Base-by-base conservation (phyloP, 176 grass and related monocot species). In the Hsuehochloa calcarea region DNA sequence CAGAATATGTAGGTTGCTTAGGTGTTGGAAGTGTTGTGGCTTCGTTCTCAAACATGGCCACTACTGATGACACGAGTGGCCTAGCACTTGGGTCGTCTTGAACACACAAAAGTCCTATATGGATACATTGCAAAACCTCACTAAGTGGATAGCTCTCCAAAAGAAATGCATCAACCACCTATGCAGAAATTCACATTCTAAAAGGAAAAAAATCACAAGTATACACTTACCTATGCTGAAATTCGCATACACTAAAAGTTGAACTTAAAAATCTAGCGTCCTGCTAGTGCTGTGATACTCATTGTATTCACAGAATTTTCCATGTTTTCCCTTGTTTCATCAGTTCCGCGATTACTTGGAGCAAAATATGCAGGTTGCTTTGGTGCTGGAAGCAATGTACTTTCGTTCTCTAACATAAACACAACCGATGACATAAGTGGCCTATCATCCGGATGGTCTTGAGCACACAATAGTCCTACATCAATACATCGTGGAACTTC, bases 401-500 rank as follows among this genome's bases (percentile, higher is more conserved):
- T 37, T 67, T 78, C 82, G 41, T 64, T 94, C 59, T 81, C 82
- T 25, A 94, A 43, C 89, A 94, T 87, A 51, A 81, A 86, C 4
- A 89, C 54, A 8, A 87, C 74, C 2, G 51, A 75, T 67, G 89
- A 81, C 82, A 91, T 91, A 1, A 66, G 78, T 35, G 92, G 92
- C 70, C 89, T 72, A 12, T 39, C 75, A 62, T 51, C 37, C 6
- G 92, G 73, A 50, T 80, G 55, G 51, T 94, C 74, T 80, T 94
- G 89, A 49, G 91, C 89, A 67, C 92, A 94, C 63, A 94, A 16
- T 25, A 94, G 79, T 19, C 89, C 86, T 6, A 91, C 26, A 10
- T 94, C 79, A 58, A 87, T 81, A 34, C 89, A 94, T 34, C 75
- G 82, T 16, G 80, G 25, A 45, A 62, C 86, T 79, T 91, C 83